These are phyloP conservation scores for Atractiella rhizophila DNA, from an alignment of 768 basidiomycete genomes.

Conservation along the genomic window DNA sequence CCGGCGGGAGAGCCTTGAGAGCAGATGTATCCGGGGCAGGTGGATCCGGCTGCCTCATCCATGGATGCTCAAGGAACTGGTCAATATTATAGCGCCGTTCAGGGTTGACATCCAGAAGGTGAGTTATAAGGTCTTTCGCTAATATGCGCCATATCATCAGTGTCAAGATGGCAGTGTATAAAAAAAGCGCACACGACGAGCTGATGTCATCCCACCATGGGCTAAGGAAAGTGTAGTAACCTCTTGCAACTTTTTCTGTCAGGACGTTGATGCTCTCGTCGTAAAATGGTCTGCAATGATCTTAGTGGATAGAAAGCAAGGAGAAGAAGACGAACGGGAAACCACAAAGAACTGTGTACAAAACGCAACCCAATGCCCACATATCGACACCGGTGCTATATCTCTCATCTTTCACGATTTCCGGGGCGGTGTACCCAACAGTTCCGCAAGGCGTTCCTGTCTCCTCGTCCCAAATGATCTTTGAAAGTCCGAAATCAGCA, in stretches of 20 bases:
- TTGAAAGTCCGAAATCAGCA: conserved; percentile 89
- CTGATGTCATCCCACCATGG: conserved; percentile 99
- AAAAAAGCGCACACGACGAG: conserved; percentile 32
- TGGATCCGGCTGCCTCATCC: conserved; percentile 30
- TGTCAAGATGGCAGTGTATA: background rate
- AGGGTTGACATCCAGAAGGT: conserved; percentile 85
- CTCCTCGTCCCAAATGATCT: conserved; percentile 96
- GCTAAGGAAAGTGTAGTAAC: conserved; percentile 91
- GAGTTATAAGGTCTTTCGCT: conserved; percentile 89
- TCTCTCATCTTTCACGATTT: conserved; percentile 96
- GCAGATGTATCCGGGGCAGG: background rate
- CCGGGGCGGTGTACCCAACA: conserved; percentile 95
- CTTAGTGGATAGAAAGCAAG: background rate
- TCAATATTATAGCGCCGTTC: conserved; percentile 90
- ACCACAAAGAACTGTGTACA: conserved; percentile 90
- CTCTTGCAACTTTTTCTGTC: conserved; percentile 90
- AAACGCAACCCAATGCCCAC: conserved; percentile 99
- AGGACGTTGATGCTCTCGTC: conserved; percentile 95
- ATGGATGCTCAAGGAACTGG: conserved; percentile 86
- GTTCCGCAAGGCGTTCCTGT: conserved; percentile 99
- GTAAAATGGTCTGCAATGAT: conserved; percentile 56
- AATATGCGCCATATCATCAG: no score
- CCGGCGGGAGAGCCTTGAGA: background rate
- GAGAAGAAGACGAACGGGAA: conserved; percentile 29
- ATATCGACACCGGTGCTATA: conserved; percentile 94